phyloP scores from a whole-genome alignment of 495 filamentous ascomycete genomes.

The Hypoxylon fragiforme region DNA sequence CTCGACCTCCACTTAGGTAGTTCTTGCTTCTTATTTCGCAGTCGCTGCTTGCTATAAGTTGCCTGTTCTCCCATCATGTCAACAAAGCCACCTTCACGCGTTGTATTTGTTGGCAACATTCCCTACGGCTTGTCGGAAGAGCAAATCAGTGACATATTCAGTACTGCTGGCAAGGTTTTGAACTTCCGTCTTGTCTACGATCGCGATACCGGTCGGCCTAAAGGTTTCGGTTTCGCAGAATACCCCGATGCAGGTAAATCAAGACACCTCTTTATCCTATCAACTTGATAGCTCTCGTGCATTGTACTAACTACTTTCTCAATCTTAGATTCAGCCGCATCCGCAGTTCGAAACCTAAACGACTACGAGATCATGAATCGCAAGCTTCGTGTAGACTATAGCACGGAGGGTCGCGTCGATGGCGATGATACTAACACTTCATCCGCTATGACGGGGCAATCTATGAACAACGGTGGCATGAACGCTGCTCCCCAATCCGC shows the following conservation, averaged over 20 bases:
- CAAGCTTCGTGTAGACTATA: slow-evolving; percentile 92
- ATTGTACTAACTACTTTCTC: slow-evolving; percentile 18
- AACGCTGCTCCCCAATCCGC: slow-evolving; percentile 19
- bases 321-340: slow-evolving; percentile 81
- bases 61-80: slow-evolving; percentile 50
- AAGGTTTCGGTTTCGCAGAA: slow-evolving; percentile 95
- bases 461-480: slow-evolving; percentile 35
- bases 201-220: slow-evolving; percentile 89
- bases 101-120: slow-evolving; percentile 85
- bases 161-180: slow-evolving; percentile 81
- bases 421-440: slow-evolving; percentile 55
- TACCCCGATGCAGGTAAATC: slow-evolving; percentile 71
- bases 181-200: slow-evolving; percentile 95
- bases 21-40: no score
- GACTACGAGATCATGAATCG: slow-evolving; percentile 95
- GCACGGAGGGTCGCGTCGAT: slow-evolving; percentile 82
- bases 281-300: background rate
- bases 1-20: no score
- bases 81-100: slow-evolving; percentile 52
- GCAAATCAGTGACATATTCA: slow-evolving; percentile 89
- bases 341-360: slow-evolving; percentile 93
- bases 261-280: background rate
- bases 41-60: no score
- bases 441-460: slow-evolving; percentile 49
- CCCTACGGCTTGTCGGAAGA: slow-evolving; percentile 90